Evolutionary conservation across 441 rosid species (phyloP), one percentile per base, ranked within the genome.

Genomic region (Raphanus hybrid): DNA sequence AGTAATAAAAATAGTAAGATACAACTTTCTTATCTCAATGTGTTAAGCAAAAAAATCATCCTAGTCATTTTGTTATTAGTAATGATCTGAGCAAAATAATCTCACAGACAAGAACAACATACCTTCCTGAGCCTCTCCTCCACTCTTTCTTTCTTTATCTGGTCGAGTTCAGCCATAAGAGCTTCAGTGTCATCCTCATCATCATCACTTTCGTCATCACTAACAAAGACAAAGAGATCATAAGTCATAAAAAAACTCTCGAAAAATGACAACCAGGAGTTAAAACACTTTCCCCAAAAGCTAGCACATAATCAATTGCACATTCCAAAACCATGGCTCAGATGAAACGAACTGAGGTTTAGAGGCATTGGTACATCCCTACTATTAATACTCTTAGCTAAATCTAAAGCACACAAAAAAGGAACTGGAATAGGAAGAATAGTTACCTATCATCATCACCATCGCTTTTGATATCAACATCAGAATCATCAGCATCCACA

Each of bases 401-500:
- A 41, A 62, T 55, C 11, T 11, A 57, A 64, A 57, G 4, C 48
- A 41, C 43, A 74, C 34, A 54, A 69, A 52, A 52, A 52, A 52
- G 0, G 58, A 14, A 45, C 7, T 63, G 35, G 26, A 45, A 69
- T 10, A 61, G 9, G 58, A 26, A 23, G 64, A 71, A 50, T 26
- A 78, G 41, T n/a, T 57, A 93, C 98, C 98, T 95, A 11, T 89
- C 99, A 83, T 86, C 86, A 6, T 52, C 20, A 11, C n/a, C 15
- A 5, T 52, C 58, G 7, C 88, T 89, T 80, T 87, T 86, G 75
- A 84, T 85, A 67, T 95, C 98, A 74, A 87, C 88, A 84, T 93
- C 99, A 78, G 99, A 95, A 86, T 95, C 99, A 90, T 95, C 97
- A 73, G 99, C 99, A 85, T 93, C 98, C 57, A 88, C 84, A 78